phyloP scores from a whole-genome alignment of 495 filamentous ascomycete genomes.

The Penicillium simplicissimum region DNA sequence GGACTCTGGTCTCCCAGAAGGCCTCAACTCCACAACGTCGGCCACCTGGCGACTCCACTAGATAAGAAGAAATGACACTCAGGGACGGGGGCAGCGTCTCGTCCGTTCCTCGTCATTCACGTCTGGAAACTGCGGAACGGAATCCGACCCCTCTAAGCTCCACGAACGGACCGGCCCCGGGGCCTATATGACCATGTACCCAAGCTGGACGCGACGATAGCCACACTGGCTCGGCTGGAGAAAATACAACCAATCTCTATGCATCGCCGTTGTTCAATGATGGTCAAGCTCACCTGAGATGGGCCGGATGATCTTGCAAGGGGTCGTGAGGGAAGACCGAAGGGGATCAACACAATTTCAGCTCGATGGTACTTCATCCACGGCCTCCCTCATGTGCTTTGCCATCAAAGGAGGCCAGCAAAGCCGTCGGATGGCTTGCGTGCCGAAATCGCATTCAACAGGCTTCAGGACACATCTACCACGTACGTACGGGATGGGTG shows the following conservation, averaged over 20 bases:
- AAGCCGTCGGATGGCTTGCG: background rate
- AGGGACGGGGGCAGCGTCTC: background rate
- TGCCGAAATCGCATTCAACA: background rate
- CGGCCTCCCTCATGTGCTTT: background rate
- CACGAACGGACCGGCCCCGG: background rate
- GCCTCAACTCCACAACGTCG: background rate
- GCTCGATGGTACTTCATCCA: constrained; percentile 1
- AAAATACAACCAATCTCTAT: background rate
- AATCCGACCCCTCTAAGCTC: background rate
- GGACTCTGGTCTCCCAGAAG: too few relatives aligned
- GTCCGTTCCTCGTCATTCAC: background rate
- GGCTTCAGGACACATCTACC: constrained; percentile 11
- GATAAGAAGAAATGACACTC: background rate
- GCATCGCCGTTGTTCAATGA: constrained; percentile 1
- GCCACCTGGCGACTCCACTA: background rate
- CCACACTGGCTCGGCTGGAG: background rate
- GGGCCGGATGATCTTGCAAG: constrained; percentile 1
- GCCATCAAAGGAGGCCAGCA: background rate
- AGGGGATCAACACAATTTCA: background rate
- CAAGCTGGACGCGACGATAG: background rate
- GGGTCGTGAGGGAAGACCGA: background rate
- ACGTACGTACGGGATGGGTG: constrained; percentile 4
- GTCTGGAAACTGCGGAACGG: background rate
- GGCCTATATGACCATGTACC: background rate
- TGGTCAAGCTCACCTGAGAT: background rate